Conservation (phyloP, 176 grass and related monocot genomes). For the Aegilops umbellulata region DNA sequence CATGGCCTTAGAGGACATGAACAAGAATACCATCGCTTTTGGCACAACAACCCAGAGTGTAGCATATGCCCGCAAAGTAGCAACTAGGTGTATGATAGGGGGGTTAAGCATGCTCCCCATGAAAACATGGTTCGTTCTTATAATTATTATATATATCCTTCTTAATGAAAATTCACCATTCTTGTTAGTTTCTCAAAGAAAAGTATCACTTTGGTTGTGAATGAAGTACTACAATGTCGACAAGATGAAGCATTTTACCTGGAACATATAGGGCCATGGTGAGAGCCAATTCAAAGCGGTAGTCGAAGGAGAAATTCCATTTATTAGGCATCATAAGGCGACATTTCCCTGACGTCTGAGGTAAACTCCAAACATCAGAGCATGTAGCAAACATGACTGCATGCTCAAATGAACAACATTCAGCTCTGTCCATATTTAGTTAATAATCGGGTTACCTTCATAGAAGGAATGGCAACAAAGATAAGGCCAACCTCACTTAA, state of each 20-base stretch:
- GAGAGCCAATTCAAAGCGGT: slow-evolving; percentile 2
- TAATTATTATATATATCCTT: no score
- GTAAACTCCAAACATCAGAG: not conserved
- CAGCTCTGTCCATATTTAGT: not conserved
- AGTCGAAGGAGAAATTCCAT: slow-evolving; percentile 47
- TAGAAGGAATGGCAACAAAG: slow-evolving; percentile 37
- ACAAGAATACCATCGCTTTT: no score
- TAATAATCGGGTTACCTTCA: slow-evolving; percentile 33
- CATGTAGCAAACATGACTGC: not conserved
- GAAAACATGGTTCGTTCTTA: no score
- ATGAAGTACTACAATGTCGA: not conserved
- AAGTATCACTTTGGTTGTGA: not conserved
- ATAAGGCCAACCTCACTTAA: slow-evolving; percentile 47
- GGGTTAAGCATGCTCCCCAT: no score
- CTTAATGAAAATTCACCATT: not conserved
- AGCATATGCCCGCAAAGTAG: no score
- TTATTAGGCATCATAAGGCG: slow-evolving; percentile 34
- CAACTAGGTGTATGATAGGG: no score
- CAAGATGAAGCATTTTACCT: not conserved
- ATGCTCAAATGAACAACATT: not conserved
- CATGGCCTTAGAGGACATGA: not conserved
- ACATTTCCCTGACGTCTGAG: slow-evolving; percentile 15
- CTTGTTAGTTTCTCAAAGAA: not conserved
- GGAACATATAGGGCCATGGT: slow-evolving; percentile 33
- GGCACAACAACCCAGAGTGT: no score